Conservation (phyloP, 139 green algal species). For the Eudorina sp. region DNA sequence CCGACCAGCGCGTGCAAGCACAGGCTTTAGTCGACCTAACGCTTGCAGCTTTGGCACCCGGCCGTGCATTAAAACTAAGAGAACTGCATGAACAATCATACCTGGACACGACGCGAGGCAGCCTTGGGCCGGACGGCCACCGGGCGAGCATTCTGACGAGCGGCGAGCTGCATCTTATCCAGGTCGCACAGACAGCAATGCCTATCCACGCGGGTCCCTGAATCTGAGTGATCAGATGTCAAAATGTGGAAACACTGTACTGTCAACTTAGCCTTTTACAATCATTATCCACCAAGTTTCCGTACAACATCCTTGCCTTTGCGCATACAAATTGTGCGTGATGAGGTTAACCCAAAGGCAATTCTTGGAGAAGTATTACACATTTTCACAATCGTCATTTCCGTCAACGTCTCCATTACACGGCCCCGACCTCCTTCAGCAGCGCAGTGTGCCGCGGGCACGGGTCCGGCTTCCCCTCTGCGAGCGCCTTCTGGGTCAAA, state of each 20-base stretch:
- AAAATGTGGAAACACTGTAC: too few species aligned
- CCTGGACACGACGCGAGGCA: constrained; percentile 23
- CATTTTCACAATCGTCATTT: background rate
- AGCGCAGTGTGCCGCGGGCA: constrained; percentile 89
- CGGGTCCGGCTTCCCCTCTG: constrained; percentile 83
- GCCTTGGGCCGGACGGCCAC: constrained; percentile 21
- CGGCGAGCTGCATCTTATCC: constrained; percentile 31
- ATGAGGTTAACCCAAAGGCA: background rate
- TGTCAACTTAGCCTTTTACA: too few species aligned
- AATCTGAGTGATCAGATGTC: too few species aligned
- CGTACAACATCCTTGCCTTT: too few species aligned
- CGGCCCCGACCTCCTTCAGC: constrained; percentile 87
- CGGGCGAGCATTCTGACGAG: background rate
- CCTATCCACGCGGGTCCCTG: too few species aligned
- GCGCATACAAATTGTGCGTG: too few species aligned
- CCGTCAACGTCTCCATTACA: constrained; percentile 56
- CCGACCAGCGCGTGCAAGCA: constrained; percentile 6
- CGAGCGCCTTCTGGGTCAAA: constrained; percentile 72
- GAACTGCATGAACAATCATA: background rate
- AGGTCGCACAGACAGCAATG: background rate
- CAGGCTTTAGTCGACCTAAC: constrained; percentile 5
- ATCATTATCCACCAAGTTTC: too few species aligned
- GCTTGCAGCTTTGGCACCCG: background rate
- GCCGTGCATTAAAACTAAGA: background rate
- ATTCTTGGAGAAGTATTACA: background rate